Evolutionary conservation across 768 basidiomycete genomes (phyloP), one percentile per base, ranked within the genome.

Genomic region (Lentinula lateritia): DNA sequence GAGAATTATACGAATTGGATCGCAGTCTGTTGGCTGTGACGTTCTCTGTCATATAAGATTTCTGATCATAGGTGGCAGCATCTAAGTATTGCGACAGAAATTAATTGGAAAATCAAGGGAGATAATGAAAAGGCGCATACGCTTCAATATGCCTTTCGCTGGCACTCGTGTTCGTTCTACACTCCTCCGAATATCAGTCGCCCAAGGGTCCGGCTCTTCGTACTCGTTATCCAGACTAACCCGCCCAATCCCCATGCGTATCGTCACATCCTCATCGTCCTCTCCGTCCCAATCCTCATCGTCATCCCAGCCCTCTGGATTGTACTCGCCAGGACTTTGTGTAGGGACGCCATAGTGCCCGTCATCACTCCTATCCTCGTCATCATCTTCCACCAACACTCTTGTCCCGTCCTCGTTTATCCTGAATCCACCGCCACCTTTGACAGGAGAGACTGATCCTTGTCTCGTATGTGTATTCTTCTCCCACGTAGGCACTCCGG

Each of bases 121-220:
- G 10, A 58, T 61, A 35, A 28, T n/a, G 28, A 10, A 59, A 59
- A 13, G 18, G 34, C 34, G 48, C 88, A 71, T 73, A 92, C 92
- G 74, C 79, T 98, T 99, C 64, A 99, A 75, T 61, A 99, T 98
- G 20, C 96, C 93, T 72, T 82, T 92, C 34, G 85, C 75, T 3
- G 93, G 94, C 64, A 75, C 68, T 66, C 83, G 76, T 42, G 80
- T 75, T 73, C 84, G 76, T 78, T 95, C 88, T 32, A 88, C 66
- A 70, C 88, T 89, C 67, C 90, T 75, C 66, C 93, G 84, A 62
- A 93, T 68, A 64, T 87, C 80, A 38, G 83, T 77, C 46, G 89
- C 92, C 92, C 92, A 94, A 20, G 89, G 85, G 67, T 90, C 88
- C 61, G 84, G 81, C 39, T 85, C 84, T 32, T 72, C 75, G 28